Evolutionary conservation across 441 rosid species (phyloP).

Genomic region (Gossypium lobatum): DNA sequence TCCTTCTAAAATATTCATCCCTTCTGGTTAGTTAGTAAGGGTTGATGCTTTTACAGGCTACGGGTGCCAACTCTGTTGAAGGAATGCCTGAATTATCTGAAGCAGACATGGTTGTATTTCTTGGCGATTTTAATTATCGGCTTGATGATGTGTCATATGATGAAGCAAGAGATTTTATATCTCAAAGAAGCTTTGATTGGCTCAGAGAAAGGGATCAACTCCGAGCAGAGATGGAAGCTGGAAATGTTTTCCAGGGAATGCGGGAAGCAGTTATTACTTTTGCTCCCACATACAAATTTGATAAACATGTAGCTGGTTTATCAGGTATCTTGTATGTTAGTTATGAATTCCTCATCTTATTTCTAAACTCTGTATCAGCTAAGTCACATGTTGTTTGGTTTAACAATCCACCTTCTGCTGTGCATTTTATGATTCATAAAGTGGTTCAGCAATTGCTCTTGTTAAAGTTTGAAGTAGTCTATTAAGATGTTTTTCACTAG

Average conservation of each 20-base stretch:
- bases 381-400: neutral
- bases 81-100: constrained; percentile 56
- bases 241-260: constrained; percentile 79
- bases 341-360: neutral
- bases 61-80: constrained; percentile 38
- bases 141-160: constrained; percentile 68
- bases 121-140: constrained; percentile 70
- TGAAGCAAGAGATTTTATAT: constrained; percentile 73
- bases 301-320: constrained; percentile 61
- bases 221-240: constrained; percentile 62
- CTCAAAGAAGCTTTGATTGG: constrained; percentile 80
- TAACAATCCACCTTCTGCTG: neutral
- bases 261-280: constrained; percentile 58
- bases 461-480: neutral
- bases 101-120: constrained; percentile 63
- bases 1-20: constrained; percentile 1
- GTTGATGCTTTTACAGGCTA: constrained; percentile 38
- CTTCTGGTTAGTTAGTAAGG: constrained; percentile 13
- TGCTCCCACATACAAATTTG: constrained; percentile 80
- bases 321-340: constrained; percentile 36
- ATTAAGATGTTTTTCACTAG: neutral
- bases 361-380: neutral
- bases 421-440: neutral
- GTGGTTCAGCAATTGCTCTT: neutral
- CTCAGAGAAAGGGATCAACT: constrained; percentile 76